phyloP scores from a whole-genome alignment of 805 yeast genomes.

The Saturnispora quitensis region DNA sequence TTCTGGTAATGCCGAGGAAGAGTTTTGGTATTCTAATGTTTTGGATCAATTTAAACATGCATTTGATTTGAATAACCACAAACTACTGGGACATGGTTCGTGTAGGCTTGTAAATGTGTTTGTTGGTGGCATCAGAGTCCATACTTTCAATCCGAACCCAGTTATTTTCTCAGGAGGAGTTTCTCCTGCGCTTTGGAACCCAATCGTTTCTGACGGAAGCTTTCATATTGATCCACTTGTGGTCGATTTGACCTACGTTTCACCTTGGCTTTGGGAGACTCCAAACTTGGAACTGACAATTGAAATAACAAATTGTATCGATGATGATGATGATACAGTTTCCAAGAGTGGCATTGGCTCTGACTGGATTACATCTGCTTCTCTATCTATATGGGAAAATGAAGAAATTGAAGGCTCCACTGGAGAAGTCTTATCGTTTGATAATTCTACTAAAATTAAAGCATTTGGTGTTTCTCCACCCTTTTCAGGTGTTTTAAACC shows the following conservation, averaged over 20 bases:
- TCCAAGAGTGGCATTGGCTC: constrained; percentile 32
- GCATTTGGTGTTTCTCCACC: constrained; percentile 32
- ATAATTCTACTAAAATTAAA: constrained; percentile 25
- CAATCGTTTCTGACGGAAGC: constrained; percentile 65
- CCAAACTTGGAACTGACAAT: constrained; percentile 32
- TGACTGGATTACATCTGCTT: constrained; percentile 56
- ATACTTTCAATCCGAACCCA: constrained; percentile 59
- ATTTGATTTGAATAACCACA: constrained; percentile 33
- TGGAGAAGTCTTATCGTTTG: constrained; percentile 30
- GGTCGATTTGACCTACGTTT: constrained; percentile 58
- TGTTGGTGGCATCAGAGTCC: constrained; percentile 50
- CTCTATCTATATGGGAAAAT: constrained; percentile 46
- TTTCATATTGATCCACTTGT: constrained; percentile 66
- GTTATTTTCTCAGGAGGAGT: constrained; percentile 74
- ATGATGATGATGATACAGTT: constrained; percentile 26
- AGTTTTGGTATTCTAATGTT: constrained; percentile 69
- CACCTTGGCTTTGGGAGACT: constrained; percentile 59
- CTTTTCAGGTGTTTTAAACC: constrained; percentile 28
- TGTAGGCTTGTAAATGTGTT: constrained; percentile 56
- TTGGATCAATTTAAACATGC: constrained; percentile 37
- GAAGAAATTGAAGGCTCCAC: constrained; percentile 28
- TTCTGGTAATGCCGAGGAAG: constrained; percentile 73
- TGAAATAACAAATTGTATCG: constrained; percentile 45
- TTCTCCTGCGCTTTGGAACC: constrained; percentile 73
- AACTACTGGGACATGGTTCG: constrained; percentile 58